phyloP scores from a whole-genome alignment of 768 basidiomycete species.

The Termitomyces sp. region DNA sequence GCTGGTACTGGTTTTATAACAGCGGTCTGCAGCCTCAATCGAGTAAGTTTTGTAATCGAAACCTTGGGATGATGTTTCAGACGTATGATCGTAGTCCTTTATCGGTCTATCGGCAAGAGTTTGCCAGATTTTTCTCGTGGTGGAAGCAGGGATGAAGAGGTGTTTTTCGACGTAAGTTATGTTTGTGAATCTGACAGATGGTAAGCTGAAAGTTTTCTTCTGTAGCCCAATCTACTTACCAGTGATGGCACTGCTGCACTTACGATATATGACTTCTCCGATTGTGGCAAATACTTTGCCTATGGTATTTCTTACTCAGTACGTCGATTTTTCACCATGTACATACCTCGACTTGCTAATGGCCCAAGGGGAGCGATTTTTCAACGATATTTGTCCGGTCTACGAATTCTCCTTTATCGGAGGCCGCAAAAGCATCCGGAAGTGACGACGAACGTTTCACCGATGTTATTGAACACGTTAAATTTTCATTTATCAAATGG shows the following conservation, averaged over 20 bases:
- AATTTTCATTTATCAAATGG: conserved; percentile 73
- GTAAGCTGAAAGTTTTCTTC: neutral
- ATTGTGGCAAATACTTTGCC: conserved; percentile 65
- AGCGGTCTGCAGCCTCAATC: conserved; percentile 71
- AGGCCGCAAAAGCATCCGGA: conserved; percentile 30
- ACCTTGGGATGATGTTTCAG: conserved; percentile 1
- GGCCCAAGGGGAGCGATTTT: conserved; percentile 65
- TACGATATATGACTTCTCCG: conserved; percentile 53
- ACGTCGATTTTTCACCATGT: neutral
- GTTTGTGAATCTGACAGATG: neutral
- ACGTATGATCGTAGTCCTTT: conserved; percentile 40
- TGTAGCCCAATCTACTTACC: conserved; percentile 64
- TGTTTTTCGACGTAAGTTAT: conserved; percentile 72
- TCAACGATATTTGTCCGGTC: conserved; percentile 63
- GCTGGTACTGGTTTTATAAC: conserved; percentile 83
- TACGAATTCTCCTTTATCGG: conserved; percentile 52
- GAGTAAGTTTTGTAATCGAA: conserved; percentile 25
- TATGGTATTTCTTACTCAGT: conserved; percentile 75
- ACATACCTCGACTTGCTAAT: neutral
- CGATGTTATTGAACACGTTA: conserved; percentile 71
- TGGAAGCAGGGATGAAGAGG: conserved; percentile 47
- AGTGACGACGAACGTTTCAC: conserved; percentile 48
- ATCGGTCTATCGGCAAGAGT: conserved; percentile 48
- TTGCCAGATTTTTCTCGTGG: conserved; percentile 51
- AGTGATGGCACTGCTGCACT: conserved; percentile 71